Conservation (phyloP, 2,329 filamentous ascomycete genomes). For the Fusarium sp. region DNA sequence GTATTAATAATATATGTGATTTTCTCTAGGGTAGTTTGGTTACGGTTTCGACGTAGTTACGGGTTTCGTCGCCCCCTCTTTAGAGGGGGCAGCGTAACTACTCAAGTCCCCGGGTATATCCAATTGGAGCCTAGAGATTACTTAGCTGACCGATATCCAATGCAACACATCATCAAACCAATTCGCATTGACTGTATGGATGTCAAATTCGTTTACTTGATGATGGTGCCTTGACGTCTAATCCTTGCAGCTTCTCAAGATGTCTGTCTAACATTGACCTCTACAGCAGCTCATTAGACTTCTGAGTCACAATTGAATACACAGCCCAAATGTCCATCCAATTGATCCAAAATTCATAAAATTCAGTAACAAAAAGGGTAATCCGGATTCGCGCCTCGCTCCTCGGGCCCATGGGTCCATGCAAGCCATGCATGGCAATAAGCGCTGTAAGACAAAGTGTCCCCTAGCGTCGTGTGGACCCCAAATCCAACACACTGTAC, state of each 20-base stretch:
- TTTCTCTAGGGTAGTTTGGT: too few species aligned
- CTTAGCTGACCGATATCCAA: too few species aligned
- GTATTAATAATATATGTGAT: too few species aligned
- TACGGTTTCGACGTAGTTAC: too few species aligned
- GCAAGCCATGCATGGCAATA: conserved; percentile 2
- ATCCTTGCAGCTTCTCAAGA: too few species aligned
- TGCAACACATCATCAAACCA: too few species aligned
- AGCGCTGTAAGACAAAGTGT: not conserved
- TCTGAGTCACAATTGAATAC: not conserved
- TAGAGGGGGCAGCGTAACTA: too few species aligned
- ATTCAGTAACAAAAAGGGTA: not conserved
- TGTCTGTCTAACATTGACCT: too few species aligned
- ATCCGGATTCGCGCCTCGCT: conserved; percentile 7
- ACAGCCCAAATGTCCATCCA: not conserved
- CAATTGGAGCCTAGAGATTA: too few species aligned
- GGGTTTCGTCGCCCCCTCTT: too few species aligned
- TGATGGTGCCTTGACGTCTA: too few species aligned
- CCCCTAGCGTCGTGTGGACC: conserved; percentile 15
- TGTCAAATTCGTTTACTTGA: not conserved
- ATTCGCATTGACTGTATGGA: not conserved
- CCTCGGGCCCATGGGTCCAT: conserved; percentile 21
- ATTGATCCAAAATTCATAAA: not conserved
- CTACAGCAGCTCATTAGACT: not conserved
- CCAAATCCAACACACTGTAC: conserved; percentile 35
- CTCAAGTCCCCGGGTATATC: too few species aligned